Evolutionary conservation across 768 basidiomycete species (phyloP), one percentile per base, ranked within the genome.

Genomic region (Termitomyces sp.): DNA sequence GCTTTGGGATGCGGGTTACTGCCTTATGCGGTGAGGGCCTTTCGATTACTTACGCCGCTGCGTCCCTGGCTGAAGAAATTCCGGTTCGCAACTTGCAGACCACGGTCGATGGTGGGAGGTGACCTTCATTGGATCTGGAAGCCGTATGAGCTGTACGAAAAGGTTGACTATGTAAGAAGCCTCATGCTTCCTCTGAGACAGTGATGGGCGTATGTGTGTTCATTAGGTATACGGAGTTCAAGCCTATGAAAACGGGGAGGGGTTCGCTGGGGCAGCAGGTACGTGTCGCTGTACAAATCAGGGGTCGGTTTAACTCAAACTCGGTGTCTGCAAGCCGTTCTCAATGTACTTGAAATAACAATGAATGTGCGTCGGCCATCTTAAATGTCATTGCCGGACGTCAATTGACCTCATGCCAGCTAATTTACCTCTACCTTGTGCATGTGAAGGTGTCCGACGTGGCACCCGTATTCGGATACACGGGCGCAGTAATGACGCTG

Each of bases 111-210:
- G 74, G 69, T 68, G 43, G 89, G 87, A 0, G 91, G 91, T 2
- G 89, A 92, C 72, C 76, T 92, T 40, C 82, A 89, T 61, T 92
- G 90, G 90, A 82, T 92, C 54, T 93, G 90, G 90, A 77, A 79
- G 54, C 84, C 84, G 3, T 92, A 92, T 67, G 82, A 78, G 59
- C 59, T 82, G 54, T 90, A 88, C 69, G 86, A 84, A 61, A 73
- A 82, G 13, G 69, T 90, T 26, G 69, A 73, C 65, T 65, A 69
- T 58, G 62, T 68, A 58, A 56, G 72, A 66, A 53, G 28, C 55
- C 52, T 30, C 4, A 57, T 44, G 24, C 43, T 51, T 50, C 57
- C 61, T 35, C 61, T 47, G 36, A 44, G 42, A 26, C 50, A 51
- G 16, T 32, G 59, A 32, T 58, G 58, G 32, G 30, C 7, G 30